Base-by-base conservation (phyloP, 2,329 filamentous ascomycete genomes). In the Penicillium sp. region DNA sequence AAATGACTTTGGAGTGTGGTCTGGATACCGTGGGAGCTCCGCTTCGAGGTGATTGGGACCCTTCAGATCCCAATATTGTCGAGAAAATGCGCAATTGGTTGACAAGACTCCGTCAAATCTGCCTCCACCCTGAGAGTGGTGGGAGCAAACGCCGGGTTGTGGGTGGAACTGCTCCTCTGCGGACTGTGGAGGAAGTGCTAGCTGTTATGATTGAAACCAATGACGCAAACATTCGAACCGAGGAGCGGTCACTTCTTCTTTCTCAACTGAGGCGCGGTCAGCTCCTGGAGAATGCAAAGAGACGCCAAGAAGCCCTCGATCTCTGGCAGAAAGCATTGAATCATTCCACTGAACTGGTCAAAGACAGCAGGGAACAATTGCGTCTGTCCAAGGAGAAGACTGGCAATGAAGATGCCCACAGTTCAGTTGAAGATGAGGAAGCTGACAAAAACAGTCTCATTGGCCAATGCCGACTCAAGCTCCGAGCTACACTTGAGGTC, bases 121-220 rank as follows among this genome's bases (percentile, higher is more conserved):
- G 91, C 54, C 79, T 97, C 14, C 92, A 97, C 72, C 91, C 93
- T 0, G 88, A 96, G 68, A 84, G 96, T 40, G 89, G 89, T 16
- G 81, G 81, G 9, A 83, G 83, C 31, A 89, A 88, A 61, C 80
- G 87, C 13, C 83, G 82, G 57, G 82, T 83, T 0, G 73, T 90
- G 1, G 87, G 87, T 2, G 84, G 81, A 46, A 81, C 80, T 49
- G 86, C 84, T 0, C 87, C 90, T 0, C 79, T 97, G 60, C 83
- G 90, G 11, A 95, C 92, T 0, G 88, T 96, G 1, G 84, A 87
- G 16, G 90, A 97, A 71, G 93, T 97, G 1, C 78, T 99, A 10
- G 87, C 91, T 60, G 86, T 88, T 4, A 97, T 99, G 93, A 88
- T 97, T 54, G 91, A 96, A 52, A 87, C 93, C 66, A 92, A 88